These are phyloP conservation scores for Aspergillus aculeatinus DNA, from an alignment of 2,329 filamentous ascomycete genomes.

Conservation along the genomic window DNA sequence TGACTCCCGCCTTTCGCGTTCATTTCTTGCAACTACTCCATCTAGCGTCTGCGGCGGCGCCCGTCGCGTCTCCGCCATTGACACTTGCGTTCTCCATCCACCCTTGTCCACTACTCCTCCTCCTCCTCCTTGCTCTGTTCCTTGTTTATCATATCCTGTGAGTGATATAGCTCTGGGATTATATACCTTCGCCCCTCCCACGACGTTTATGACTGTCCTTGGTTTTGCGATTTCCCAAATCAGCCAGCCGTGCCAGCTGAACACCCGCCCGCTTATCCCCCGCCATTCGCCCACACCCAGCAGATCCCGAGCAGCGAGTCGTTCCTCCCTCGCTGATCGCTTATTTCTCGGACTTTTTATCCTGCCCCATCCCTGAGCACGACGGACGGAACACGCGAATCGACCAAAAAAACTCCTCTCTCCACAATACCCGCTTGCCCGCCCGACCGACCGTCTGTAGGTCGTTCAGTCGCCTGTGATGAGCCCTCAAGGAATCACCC, in stretches of 20 bases:
- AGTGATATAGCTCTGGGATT: slow-evolving; percentile 10
- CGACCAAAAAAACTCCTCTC: not conserved
- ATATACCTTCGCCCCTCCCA: not conserved
- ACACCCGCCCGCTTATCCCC: slow-evolving; percentile 6
- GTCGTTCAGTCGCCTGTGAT: slow-evolving; percentile 26
- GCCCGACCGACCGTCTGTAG: slow-evolving; percentile 10
- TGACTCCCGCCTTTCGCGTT: slow-evolving; percentile 6
- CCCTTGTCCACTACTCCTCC: slow-evolving; percentile 1
- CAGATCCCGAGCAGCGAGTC: not conserved
- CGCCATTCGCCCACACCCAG: not conserved
- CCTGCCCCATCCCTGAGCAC: not conserved
- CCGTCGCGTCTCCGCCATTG: slow-evolving; percentile 17
- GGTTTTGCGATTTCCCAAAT: slow-evolving; percentile 3
- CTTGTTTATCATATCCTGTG: not conserved
- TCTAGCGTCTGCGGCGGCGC: slow-evolving; percentile 15
- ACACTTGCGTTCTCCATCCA: slow-evolving; percentile 10
- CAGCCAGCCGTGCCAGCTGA: slow-evolving; percentile 9
- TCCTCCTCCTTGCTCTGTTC: not conserved
- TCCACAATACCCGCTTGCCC: not conserved
- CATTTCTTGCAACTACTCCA: slow-evolving; percentile 6
- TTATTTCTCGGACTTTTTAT: slow-evolving; percentile 1
- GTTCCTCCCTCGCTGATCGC: not conserved
- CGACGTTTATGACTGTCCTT: slow-evolving; percentile 19
- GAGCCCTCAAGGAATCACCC: slow-evolving; percentile 46
- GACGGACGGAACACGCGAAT: not conserved